A percentile compares a stretch with the other conserved stretches of the same genome.
Conservation (phyloP, 139 green algal species). For the Astrephomene gubernaculifera region DNA sequence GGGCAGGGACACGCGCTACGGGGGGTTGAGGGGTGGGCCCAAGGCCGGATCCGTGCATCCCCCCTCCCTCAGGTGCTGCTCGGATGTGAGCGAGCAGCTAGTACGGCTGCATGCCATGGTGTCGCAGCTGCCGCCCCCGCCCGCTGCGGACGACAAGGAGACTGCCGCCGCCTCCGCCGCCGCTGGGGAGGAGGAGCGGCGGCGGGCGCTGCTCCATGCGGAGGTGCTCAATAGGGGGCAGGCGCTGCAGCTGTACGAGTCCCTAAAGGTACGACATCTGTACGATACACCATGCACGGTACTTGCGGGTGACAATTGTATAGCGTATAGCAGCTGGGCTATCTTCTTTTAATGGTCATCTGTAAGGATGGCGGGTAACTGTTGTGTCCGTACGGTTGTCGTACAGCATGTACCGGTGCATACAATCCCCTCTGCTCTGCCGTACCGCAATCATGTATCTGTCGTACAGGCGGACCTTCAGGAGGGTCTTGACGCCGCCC, state of each 20-base stretch:
- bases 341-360: too few relatives aligned
- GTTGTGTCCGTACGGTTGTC: neutral
- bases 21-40: too few relatives aligned
- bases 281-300: too few relatives aligned
- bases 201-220: conserved; percentile 24
- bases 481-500: conserved; percentile 31
- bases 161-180: neutral
- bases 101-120: conserved; percentile 4
- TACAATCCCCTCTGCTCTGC: neutral
- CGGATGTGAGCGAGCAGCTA: conserved; percentile 24
- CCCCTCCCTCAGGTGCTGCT: neutral
- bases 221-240: conserved; percentile 39
- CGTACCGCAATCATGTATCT: too few relatives aligned
- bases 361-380: too few relatives aligned
- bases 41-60: too few relatives aligned
- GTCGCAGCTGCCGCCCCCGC: conserved; percentile 6
- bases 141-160: neutral
- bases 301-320: too few relatives aligned
- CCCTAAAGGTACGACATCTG: conserved; percentile 15
- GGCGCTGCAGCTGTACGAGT: conserved; percentile 35
- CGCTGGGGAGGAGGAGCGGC: neutral
- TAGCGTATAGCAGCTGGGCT: too few relatives aligned
- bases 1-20: too few relatives aligned
- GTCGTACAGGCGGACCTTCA: conserved; percentile 16
- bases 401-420: too few relatives aligned